phyloP scores from a whole-genome alignment of 78 protist species.

The Dictyostelium intermedium region DNA sequence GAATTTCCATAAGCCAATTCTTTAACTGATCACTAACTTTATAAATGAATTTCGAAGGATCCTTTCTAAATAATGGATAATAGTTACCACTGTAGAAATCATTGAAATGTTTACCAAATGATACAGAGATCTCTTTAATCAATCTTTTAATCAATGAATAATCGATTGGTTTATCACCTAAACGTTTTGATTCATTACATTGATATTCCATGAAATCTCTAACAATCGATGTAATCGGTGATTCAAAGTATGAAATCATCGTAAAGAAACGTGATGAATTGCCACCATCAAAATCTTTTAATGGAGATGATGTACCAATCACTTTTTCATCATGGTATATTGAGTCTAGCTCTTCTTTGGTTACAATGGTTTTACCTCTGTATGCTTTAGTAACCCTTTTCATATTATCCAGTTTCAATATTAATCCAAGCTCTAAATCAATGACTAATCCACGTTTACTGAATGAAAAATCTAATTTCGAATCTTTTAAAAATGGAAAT shows the following conservation, averaged over 20 bases:
- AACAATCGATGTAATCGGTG: background rate
- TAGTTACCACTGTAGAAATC: constrained; percentile 1
- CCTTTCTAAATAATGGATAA: background rate
- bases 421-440: constrained; percentile 38
- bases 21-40: background rate
- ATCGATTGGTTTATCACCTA: background rate
- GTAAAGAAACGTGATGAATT: constrained; percentile 26
- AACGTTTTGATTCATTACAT: background rate
- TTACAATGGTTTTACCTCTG: background rate
- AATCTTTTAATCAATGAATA: background rate
- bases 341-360: background rate
- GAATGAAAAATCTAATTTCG: constrained; percentile 1
- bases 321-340: background rate
- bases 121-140: background rate
- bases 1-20: constrained; percentile 1
- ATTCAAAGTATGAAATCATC: constrained; percentile 42
- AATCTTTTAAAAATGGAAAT: constrained; percentile 26
- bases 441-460: constrained; percentile 34
- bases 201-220: constrained; percentile 7
- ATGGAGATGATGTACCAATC: background rate
- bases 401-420: constrained; percentile 35
- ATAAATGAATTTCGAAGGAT: constrained; percentile 15
- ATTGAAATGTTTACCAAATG: background rate
- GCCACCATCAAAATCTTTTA: constrained; percentile 3
- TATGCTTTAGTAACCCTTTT: constrained; percentile 42